Evolutionary conservation across 2,329 filamentous ascomycete genomes (phyloP).

Genomic region (Hypoxylon sp.): DNA sequence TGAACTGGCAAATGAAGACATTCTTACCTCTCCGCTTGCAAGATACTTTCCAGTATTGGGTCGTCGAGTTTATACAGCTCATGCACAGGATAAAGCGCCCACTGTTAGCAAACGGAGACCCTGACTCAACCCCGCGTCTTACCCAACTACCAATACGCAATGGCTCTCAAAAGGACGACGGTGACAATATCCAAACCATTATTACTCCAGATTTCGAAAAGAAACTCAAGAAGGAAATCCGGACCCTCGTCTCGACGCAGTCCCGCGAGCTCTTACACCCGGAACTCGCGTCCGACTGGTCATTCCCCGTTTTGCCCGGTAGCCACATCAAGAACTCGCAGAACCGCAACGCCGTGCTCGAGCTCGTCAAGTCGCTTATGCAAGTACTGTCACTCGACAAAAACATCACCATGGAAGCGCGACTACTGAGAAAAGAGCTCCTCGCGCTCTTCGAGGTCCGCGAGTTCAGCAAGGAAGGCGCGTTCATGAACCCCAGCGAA

Average conservation of each 20-base stretch:
- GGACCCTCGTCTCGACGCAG: slow-evolving; percentile 83
- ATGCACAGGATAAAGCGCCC: slow-evolving; percentile 91
- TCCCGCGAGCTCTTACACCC: slow-evolving; percentile 90
- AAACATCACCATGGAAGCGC: slow-evolving; percentile 88
- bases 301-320: slow-evolving; percentile 84
- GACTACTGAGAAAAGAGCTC: slow-evolving; percentile 88
- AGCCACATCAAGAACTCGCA: slow-evolving; percentile 68
- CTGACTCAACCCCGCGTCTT: slow-evolving; percentile 65
- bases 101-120: slow-evolving; percentile 58
- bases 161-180: slow-evolving; percentile 64
- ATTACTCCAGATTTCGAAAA: slow-evolving; percentile 88
- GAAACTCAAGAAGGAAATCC: slow-evolving; percentile 89
- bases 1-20: slow-evolving; percentile 97
- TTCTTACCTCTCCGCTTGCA: slow-evolving; percentile 88
- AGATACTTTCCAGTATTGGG: slow-evolving; percentile 88
- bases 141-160: slow-evolving; percentile 72
- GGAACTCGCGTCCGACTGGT: slow-evolving; percentile 87
- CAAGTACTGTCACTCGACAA: slow-evolving; percentile 93
- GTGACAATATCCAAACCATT: slow-evolving; percentile 73
- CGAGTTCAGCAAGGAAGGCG: slow-evolving; percentile 90
- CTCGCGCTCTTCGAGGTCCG: slow-evolving; percentile 92
- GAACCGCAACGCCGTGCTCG: slow-evolving; percentile 80
- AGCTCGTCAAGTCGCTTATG: slow-evolving; percentile 93
- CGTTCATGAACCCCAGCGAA: slow-evolving; percentile 87
- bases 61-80: slow-evolving; percentile 92